Evolutionary conservation across 495 filamentous ascomycete genomes (phyloP).

Genomic region (Neurospora tetrasperma): DNA sequence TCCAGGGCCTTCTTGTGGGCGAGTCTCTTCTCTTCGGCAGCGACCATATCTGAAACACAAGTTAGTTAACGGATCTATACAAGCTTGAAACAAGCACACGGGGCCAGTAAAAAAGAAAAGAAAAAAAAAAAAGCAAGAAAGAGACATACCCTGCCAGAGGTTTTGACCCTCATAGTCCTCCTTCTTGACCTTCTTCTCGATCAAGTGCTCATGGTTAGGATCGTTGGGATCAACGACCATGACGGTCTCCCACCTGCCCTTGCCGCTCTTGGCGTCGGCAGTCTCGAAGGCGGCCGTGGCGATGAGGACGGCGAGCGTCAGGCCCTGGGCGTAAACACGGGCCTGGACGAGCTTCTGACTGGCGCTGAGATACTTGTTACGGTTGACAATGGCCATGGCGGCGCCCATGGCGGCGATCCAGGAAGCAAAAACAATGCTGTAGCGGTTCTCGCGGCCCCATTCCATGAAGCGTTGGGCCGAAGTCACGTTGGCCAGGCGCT

Average conservation of each 20-base stretch:
- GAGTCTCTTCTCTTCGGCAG: slow-evolving; percentile 60
- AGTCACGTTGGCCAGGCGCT: slow-evolving; percentile 29
- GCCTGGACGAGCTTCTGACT: slow-evolving; percentile 95
- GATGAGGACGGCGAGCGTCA: slow-evolving; percentile 81
- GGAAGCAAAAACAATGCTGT: slow-evolving; percentile 72
- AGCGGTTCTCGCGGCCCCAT: slow-evolving; percentile 67
- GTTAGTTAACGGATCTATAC: slow-evolving; percentile 7
- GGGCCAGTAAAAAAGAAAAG: background rate
- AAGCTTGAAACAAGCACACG: background rate
- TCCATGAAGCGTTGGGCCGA: slow-evolving; percentile 43
- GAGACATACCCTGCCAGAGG: slow-evolving; percentile 68
- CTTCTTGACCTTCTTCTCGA: slow-evolving; percentile 61
- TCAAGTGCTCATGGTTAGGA: slow-evolving; percentile 58
- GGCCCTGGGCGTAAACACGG: slow-evolving; percentile 92
- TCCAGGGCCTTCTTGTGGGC: slow-evolving; percentile 38
- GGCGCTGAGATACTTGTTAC: slow-evolving; percentile 64
- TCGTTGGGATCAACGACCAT: slow-evolving; percentile 63
- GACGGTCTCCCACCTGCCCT: slow-evolving; percentile 66
- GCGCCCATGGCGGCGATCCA: slow-evolving; percentile 80
- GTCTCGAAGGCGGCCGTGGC: slow-evolving; percentile 87
- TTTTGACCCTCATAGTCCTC: slow-evolving; percentile 71
- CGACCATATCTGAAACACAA: slow-evolving; percentile 55
- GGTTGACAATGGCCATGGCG: slow-evolving; percentile 64
- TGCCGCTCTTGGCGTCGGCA: slow-evolving; percentile 62
- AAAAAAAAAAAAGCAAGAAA: background rate